Base-by-base conservation (phyloP, 116 monocot species). In the Thalassia testudinum region DNA sequence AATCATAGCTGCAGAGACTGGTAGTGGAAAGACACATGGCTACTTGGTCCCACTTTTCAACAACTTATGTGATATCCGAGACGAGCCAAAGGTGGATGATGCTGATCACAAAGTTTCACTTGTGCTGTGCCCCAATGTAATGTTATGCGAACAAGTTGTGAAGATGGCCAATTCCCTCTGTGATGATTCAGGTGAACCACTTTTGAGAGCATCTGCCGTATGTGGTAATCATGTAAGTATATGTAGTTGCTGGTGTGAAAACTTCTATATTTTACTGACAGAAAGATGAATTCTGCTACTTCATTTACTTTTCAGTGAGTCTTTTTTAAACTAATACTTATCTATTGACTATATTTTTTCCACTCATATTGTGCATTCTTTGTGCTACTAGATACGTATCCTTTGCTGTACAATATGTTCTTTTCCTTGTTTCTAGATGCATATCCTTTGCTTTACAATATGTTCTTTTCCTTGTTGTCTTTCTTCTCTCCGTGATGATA, bases 21-120 rank as follows among this genome's bases (percentile, higher is more conserved):
- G 97, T 24, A 97, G 97, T 50, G 97, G 97, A 26, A 97, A 97
- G 76, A 97, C 97, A 30, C 89, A 97, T 63, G 77, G 85, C 14
- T 97, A 97, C 60, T 64, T 97, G 34, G 75, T 88, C 21, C 97
- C 97, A 49, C 64, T 97, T 61, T 68, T 97, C 47, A 58, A 89
- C 40, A 89, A 71, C 13, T 57, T 89, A 29, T 71, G 63, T 30
- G 21, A 60, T 2, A 24, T 28, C 12, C 43, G 34, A 26, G 53
- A 59, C 64, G 27, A 25, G 21, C 37, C 11, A 45, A 24, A 64
- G 48, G 63, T 16, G 43, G 24, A 21, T 62, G 25, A 59, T 54
- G 49, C 45, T 51, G 27, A 21, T 12, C 58, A 59, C 7, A 55
- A 49, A 51, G 54, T 72, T 12, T 70, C 70, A 62, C 56, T 97